Evolutionary conservation across 2,329 filamentous ascomycete species (phyloP).

Genomic region (Neocatenulostroma microsporum): DNA sequence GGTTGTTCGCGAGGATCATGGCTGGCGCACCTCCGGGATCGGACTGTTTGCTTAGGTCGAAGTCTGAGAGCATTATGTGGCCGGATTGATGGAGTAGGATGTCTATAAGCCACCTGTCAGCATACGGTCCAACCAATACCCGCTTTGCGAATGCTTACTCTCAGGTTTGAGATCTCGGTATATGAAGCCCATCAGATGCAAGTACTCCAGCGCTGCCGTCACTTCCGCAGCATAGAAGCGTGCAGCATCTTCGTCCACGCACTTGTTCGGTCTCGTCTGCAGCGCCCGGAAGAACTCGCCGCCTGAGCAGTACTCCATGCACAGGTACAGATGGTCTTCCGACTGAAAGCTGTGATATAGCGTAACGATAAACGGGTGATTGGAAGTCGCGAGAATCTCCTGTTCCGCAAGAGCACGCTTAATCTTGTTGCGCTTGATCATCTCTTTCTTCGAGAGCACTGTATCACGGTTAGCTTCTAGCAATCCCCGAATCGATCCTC

Average conservation of each 20-base stretch:
- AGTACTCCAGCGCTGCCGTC: slow-evolving; percentile 88
- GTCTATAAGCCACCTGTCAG: slow-evolving; percentile 47
- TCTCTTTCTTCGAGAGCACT: slow-evolving; percentile 99
- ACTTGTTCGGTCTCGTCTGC: slow-evolving; percentile 94
- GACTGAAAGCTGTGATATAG: slow-evolving; percentile 99
- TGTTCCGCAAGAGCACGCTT: slow-evolving; percentile 96
- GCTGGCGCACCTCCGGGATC: slow-evolving; percentile 91
- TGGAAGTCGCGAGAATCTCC: slow-evolving; percentile 95
- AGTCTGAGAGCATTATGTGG: slow-evolving; percentile 99
- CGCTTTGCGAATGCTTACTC: slow-evolving; percentile 53
- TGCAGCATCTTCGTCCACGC: slow-evolving; percentile 91
- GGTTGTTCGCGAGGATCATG: slow-evolving; percentile 65
- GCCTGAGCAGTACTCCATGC: slow-evolving; percentile 99
- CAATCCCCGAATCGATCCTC: not conserved
- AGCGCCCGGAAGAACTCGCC: slow-evolving; percentile 97
- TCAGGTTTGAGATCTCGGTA: slow-evolving; percentile 97
- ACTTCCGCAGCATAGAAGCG: slow-evolving; percentile 97
- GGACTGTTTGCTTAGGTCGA: slow-evolving; percentile 96
- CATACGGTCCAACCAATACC: not conserved
- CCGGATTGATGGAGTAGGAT: slow-evolving; percentile 98
- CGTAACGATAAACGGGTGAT: slow-evolving; percentile 97
- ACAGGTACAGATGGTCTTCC: slow-evolving; percentile 96
- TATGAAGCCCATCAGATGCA: slow-evolving; percentile 99
- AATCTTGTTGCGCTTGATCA: slow-evolving; percentile 99
- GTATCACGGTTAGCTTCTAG: slow-evolving; percentile 9